A percentile compares a stretch with the other conserved stretches of the same genome.
Conservation (phyloP, 2,329 filamentous ascomycete species). For the Chrysosporium queenslandicum region DNA sequence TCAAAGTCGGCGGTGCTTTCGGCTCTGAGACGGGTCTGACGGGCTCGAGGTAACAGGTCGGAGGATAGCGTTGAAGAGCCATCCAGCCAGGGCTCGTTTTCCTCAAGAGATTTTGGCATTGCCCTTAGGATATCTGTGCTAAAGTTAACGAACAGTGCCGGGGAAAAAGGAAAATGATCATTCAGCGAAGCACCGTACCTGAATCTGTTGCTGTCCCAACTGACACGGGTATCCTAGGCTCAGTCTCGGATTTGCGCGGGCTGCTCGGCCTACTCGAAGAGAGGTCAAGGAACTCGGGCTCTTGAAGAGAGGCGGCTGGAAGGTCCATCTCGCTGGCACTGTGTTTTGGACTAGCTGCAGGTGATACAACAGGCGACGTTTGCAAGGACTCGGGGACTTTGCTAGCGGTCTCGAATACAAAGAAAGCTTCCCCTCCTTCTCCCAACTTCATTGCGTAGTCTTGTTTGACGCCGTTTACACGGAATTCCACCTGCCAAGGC, state of each 20-base stretch:
- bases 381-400: slow-evolving; percentile 87
- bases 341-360: slow-evolving; percentile 63
- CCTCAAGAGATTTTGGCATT: background rate
- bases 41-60: background rate
- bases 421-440: slow-evolving; percentile 95
- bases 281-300: slow-evolving; percentile 44
- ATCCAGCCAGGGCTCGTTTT: slow-evolving; percentile 2
- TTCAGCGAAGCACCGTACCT: slow-evolving; percentile 24
- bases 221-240: slow-evolving; percentile 16
- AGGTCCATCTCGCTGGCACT: slow-evolving; percentile 25
- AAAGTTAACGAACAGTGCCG: background rate
- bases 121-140: background rate
- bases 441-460: slow-evolving; percentile 97
- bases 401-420: slow-evolving; percentile 91
- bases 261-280: slow-evolving; percentile 19
- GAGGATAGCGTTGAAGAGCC: background rate
- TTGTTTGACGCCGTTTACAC: slow-evolving; percentile 84
- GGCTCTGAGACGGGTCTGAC: slow-evolving; percentile 1
- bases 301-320: slow-evolving; percentile 32
- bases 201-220: slow-evolving; percentile 32
- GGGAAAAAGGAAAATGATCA: background rate
- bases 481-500: slow-evolving; percentile 64
- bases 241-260: background rate
- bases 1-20: slow-evolving; percentile 6
- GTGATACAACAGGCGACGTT: slow-evolving; percentile 87